A percentile compares a stretch with the other conserved stretches of the same genome.
These are phyloP conservation scores for Microdochium trichocladiopsis DNA, from an alignment of 2,329 filamentous ascomycete genomes.

Conservation along the genomic window DNA sequence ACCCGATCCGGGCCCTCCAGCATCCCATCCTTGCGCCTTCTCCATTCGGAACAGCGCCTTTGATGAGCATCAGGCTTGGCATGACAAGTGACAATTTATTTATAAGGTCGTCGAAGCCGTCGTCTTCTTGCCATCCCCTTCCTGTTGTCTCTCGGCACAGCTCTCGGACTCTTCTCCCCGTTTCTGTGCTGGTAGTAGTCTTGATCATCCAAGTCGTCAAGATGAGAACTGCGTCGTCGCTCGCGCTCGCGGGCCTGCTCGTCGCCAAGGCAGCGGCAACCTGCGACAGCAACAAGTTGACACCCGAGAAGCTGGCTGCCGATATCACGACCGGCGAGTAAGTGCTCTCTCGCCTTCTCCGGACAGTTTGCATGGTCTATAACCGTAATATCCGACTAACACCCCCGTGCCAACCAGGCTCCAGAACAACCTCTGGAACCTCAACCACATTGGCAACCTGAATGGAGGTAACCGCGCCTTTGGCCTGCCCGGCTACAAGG, in stretches of 20 bases:
- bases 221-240: conserved; percentile 2
- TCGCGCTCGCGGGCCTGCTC: conserved; percentile 9
- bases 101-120: too few species aligned
- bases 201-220: background rate
- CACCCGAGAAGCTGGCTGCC: conserved; percentile 28
- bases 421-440: conserved; percentile 42
- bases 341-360: conserved; percentile 5
- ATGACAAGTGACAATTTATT: too few species aligned
- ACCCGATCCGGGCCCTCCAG: too few species aligned
- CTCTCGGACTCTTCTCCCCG: too few species aligned
- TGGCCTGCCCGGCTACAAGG: conserved; percentile 50
- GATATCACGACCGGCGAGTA: conserved; percentile 30
- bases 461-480: conserved; percentile 56
- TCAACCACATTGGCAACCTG: conserved; percentile 44
- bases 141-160: too few species aligned
- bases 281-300: conserved; percentile 20
- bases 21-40: too few species aligned
- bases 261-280: conserved; percentile 12
- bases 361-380: background rate
- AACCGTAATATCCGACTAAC: background rate
- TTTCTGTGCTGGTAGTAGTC: too few species aligned
- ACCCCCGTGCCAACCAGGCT: conserved; percentile 27
- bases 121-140: too few species aligned
- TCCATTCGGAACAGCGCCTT: too few species aligned
- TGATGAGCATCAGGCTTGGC: too few species aligned